Evolutionary conservation across 768 basidiomycete genomes (phyloP), one percentile per base, ranked within the genome.

Genomic region (Cubamyces lactineus): DNA sequence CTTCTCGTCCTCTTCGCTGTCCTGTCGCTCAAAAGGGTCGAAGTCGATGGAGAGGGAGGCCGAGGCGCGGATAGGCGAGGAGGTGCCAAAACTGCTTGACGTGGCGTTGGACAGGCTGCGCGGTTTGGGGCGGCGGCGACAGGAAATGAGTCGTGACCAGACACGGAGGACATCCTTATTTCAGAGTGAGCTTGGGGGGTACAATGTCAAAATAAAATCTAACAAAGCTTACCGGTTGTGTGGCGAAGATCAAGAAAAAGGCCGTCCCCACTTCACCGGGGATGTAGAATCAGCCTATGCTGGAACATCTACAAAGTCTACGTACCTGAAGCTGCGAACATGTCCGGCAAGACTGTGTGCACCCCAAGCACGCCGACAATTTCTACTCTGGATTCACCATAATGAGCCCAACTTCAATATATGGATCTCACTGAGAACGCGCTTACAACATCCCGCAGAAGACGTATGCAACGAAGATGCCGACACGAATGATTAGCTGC

Each of bases 291-390:
- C 0, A 2, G 15, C 13, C 23, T 13, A 30, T 16, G 6, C 6
- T 45, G 5, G 21, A 26, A 12, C 4, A 9, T 55, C 12, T 13
- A 39, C 38, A 16, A 42, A 43, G 13, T 34, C 1, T 2, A 41
- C 57, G 12, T 45, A 73, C 69, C 61, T n/a, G 70, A 70, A 13
- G 73, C 71, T 2, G 67, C 62, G 28, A 68, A 67, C 59, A 72
- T 66, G 49, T 72, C 70, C 4, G 71, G 70, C 7, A 69, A 42
- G 19, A 66, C 62, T 12, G 58, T 53, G 3, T 28, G 21, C 17
- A 62, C 45, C 6, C 48, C 63, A 61, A 58, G 41, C 55, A 66
- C 56, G 23, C 41, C 17, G 21, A 61, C 46, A 52, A 66, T 26
- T 49, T 65, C 39, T 41, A 66, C 34, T 26, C 67, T 41, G 59